Evolutionary conservation across 495 filamentous ascomycete genomes (phyloP).

Genomic region (Xeromyces bisporus): DNA sequence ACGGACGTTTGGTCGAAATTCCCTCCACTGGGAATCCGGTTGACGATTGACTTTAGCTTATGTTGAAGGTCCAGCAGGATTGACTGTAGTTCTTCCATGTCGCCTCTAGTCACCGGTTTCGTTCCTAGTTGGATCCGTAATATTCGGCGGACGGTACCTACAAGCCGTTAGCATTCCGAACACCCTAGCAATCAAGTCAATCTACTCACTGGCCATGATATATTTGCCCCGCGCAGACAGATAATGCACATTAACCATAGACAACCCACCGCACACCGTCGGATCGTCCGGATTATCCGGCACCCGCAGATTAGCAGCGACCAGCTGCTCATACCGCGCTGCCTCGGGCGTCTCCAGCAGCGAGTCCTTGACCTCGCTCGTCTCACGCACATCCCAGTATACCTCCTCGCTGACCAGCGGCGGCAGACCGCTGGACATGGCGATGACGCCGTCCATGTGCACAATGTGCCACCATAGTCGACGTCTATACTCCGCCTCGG

Average conservation of each 20-base stretch:
- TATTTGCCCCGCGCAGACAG: slow-evolving; percentile 30
- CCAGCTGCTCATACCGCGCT: slow-evolving; percentile 19
- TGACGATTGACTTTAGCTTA: slow-evolving; percentile 26
- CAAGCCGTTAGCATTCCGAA: slow-evolving; percentile 4
- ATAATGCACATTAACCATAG: slow-evolving; percentile 33
- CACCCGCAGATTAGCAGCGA: slow-evolving; percentile 16
- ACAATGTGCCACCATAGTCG: slow-evolving; percentile 62
- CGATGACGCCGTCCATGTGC: slow-evolving; percentile 40
- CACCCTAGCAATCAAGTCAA: not conserved
- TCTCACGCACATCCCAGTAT: slow-evolving; percentile 31
- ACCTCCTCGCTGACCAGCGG: slow-evolving; percentile 28
- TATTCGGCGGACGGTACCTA: slow-evolving; percentile 29
- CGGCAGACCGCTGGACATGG: slow-evolving; percentile 31
- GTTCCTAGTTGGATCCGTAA: slow-evolving; percentile 30
- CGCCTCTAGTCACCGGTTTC: slow-evolving; percentile 23
- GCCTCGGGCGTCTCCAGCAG: slow-evolving; percentile 23
- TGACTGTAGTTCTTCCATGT: slow-evolving; percentile 29
- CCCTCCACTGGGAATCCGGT: slow-evolving; percentile 20
- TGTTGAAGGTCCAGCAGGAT: slow-evolving; percentile 30
- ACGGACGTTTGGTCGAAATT: slow-evolving; percentile 4
- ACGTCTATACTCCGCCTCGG: slow-evolving; percentile 51
- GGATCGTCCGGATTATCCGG: slow-evolving; percentile 30
- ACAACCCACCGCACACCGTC: slow-evolving; percentile 25
- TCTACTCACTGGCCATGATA: slow-evolving; percentile 27
- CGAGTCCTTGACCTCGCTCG: slow-evolving; percentile 30